Conservation (phyloP, 2,329 filamentous ascomycete species). For the Pseudohalonectria lignicola region DNA sequence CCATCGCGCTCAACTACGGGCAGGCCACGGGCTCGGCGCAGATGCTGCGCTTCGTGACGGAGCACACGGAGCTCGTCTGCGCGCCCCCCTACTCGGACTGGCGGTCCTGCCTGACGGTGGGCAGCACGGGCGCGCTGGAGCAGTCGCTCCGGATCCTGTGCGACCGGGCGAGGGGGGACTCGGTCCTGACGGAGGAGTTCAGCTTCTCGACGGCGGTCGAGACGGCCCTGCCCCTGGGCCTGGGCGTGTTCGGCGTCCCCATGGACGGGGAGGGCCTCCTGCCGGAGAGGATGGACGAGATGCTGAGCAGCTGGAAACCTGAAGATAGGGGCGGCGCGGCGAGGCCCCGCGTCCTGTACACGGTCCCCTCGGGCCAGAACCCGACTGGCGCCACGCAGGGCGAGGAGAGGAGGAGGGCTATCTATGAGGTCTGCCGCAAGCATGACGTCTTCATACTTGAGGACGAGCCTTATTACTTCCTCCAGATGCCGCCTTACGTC, state of each 20-base stretch:
- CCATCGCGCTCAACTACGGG: slow-evolving; percentile 86
- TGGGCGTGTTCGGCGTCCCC: slow-evolving; percentile 36
- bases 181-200: slow-evolving; percentile 79
- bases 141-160: slow-evolving; percentile 75
- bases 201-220: slow-evolving; percentile 68
- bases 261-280: slow-evolving; percentile 44
- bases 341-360: slow-evolving; percentile 47
- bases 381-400: slow-evolving; percentile 80
- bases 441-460: slow-evolving; percentile 83
- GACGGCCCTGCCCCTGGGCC: slow-evolving; percentile 41
- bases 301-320: slow-evolving; percentile 40
- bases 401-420: slow-evolving; percentile 50
- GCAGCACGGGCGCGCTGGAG: slow-evolving; percentile 79
- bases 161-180: slow-evolving; percentile 56
- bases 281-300: slow-evolving; percentile 37
- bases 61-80: slow-evolving; percentile 89
- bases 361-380: slow-evolving; percentile 71
- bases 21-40: slow-evolving; percentile 80
- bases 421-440: slow-evolving; percentile 71
- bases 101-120: slow-evolving; percentile 72
- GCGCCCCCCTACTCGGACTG: slow-evolving; percentile 84
- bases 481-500: slow-evolving; percentile 74
- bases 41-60: slow-evolving; percentile 80
- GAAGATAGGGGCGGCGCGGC: slow-evolving; percentile 25
- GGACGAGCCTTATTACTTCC: slow-evolving; percentile 91